phyloP scores from a whole-genome alignment of 2,329 filamentous ascomycete genomes.

The Ceratocystis diversiconidia region DNA sequence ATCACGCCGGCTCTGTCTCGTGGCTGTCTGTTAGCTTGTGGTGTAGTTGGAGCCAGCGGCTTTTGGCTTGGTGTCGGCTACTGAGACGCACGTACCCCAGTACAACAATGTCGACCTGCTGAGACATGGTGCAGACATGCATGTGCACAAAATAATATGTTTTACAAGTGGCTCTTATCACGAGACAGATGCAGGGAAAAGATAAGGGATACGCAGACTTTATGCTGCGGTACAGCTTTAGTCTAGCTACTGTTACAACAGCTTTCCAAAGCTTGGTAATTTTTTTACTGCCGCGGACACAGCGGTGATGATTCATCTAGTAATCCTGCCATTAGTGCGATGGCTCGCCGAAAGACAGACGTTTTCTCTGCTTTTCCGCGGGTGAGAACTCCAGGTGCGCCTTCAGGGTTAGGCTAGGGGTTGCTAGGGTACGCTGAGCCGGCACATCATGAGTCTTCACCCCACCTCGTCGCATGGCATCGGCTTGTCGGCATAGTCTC shows the following conservation, averaged over 20 bases:
- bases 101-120: conserved; percentile 16
- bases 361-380: not conserved
- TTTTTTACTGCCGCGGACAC: too few relatives aligned
- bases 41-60: not conserved
- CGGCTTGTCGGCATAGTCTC: conserved; percentile 17
- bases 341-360: too few relatives aligned
- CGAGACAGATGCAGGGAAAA: too few relatives aligned
- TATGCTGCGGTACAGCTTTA: too few relatives aligned
- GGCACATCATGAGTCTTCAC: not conserved
- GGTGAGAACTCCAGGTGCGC: not conserved
- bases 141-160: not conserved
- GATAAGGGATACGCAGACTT: too few relatives aligned
- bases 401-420: not conserved
- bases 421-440: not conserved
- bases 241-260: too few relatives aligned
- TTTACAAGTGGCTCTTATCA: not conserved
- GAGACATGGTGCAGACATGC: conserved; percentile 7
- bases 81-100: conserved; percentile 10
- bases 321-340: not conserved
- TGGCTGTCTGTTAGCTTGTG: conserved; percentile 4
- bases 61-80: not conserved
- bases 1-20: conserved; percentile 33
- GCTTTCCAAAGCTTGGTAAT: too few relatives aligned
- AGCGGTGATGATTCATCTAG: not conserved
- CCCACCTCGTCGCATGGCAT: conserved; percentile 12